phyloP scores from a whole-genome alignment of 352 stramenopile genomes.

The Phytophthora uliginosa region DNA sequence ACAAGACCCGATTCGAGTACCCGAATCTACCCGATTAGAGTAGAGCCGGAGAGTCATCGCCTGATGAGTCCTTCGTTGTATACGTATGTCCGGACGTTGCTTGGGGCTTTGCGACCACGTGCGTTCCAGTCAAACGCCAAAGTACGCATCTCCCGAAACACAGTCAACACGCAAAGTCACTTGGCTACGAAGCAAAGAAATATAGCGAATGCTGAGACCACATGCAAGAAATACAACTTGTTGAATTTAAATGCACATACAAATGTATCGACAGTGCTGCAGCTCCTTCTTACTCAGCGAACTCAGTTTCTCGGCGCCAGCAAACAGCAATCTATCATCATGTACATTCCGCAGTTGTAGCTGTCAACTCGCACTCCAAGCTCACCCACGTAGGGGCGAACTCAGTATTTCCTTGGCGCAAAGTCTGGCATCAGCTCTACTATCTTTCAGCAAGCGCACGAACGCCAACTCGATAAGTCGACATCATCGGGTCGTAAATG shows the following conservation, averaged over 20 bases:
- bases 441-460: not conserved
- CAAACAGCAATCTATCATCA: not conserved
- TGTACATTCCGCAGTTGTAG: conserved; percentile 4
- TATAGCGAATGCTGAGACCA: not conserved
- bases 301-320: not conserved
- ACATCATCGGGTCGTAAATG: no score
- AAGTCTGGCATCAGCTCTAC: not conserved
- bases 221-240: not conserved
- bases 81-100: no score
- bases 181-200: no score
- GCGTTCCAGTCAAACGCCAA: no score
- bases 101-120: no score
- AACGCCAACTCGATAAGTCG: not conserved
- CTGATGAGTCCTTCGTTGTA: no score
- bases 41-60: no score
- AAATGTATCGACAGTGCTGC: not conserved
- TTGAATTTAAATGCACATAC: conserved; percentile 7
- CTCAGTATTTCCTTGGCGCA: not conserved
- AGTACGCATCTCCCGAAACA: no score
- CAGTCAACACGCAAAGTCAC: no score
- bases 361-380: conserved; percentile 1
- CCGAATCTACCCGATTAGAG: not conserved
- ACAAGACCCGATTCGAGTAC: not conserved
- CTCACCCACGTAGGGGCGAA: not conserved
- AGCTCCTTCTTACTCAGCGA: conserved; percentile 4